These are phyloP conservation scores for Podospora pseudopauciseta DNA, from an alignment of 495 filamentous ascomycete species.

Conservation along the genomic window DNA sequence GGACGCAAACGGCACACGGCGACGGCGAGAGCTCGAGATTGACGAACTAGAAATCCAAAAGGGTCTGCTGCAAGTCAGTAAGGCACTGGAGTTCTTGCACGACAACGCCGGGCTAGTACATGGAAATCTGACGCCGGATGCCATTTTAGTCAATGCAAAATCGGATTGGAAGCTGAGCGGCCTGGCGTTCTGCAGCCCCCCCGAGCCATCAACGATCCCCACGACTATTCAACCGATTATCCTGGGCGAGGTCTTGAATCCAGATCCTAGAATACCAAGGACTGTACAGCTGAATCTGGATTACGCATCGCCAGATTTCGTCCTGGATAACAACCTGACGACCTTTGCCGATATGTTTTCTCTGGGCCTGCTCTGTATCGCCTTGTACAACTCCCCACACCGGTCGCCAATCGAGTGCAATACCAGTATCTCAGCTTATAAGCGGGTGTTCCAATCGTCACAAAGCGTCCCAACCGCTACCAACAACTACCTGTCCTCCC, in stretches of 20 bases:
- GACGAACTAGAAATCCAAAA: slow-evolving; percentile 98
- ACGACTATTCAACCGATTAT: slow-evolving; percentile 70
- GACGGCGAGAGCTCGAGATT: slow-evolving; percentile 82
- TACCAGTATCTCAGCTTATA: slow-evolving; percentile 73
- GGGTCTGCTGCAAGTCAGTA: slow-evolving; percentile 85
- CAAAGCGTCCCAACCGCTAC: slow-evolving; percentile 68
- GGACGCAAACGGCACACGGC: slow-evolving; percentile 67
- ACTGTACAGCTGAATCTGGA: slow-evolving; percentile 87
- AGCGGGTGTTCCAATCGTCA: slow-evolving; percentile 70
- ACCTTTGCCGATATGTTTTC: slow-evolving; percentile 86
- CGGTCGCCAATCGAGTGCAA: slow-evolving; percentile 77
- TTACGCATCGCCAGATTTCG: slow-evolving; percentile 90
- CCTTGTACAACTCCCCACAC: slow-evolving; percentile 92
- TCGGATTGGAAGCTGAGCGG: slow-evolving; percentile 98
- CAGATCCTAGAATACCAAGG: slow-evolving; percentile 77
- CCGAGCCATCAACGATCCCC: slow-evolving; percentile 63
- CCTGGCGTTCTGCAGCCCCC: slow-evolving; percentile 79
- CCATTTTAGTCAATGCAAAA: slow-evolving; percentile 92
- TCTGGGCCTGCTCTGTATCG: slow-evolving; percentile 79
- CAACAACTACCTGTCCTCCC: slow-evolving; percentile 81
- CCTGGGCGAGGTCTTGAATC: slow-evolving; percentile 76
- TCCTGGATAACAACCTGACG: slow-evolving; percentile 79
- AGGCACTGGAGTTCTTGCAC: slow-evolving; percentile 92
- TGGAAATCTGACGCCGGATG: slow-evolving; percentile 90
- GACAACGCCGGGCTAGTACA: slow-evolving; percentile 94